phyloP scores from a whole-genome alignment of 83 land plant species.

The Diphasiastrum complanatum region DNA sequence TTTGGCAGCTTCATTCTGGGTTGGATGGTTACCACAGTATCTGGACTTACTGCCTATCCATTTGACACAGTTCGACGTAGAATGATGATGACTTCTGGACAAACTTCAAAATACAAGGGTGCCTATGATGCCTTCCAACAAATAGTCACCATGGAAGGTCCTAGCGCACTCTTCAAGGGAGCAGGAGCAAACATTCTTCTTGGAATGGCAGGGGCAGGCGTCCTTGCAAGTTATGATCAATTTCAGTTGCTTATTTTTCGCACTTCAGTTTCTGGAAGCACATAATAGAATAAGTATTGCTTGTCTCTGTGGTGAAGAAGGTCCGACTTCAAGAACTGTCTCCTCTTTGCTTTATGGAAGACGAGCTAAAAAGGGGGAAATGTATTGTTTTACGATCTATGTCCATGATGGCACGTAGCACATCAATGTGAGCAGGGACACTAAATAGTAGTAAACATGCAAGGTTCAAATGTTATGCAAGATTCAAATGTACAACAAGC shows the following conservation, averaged over 20 bases:
- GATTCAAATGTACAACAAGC: no score
- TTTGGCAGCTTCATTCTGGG: slow-evolving; percentile 67
- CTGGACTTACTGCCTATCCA: slow-evolving; percentile 68
- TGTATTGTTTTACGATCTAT: no score
- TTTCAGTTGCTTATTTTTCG: slow-evolving; percentile 30
- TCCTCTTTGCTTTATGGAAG: no score
- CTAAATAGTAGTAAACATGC: no score
- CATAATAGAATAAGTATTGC: no score
- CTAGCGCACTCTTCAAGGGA: slow-evolving; percentile 50
- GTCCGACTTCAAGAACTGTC: no score
- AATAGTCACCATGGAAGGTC: slow-evolving; percentile 54
- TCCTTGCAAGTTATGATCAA: slow-evolving; percentile 75
- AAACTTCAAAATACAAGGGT: slow-evolving; percentile 46
- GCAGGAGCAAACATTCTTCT: slow-evolving; percentile 66
- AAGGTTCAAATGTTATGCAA: no score
- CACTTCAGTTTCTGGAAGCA: no score
- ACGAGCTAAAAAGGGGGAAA: no score
- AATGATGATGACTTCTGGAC: slow-evolving; percentile 89
- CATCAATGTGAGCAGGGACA: no score
- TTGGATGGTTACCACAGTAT: slow-evolving; percentile 65
- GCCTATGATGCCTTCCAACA: slow-evolving; percentile 53
- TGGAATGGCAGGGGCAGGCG: slow-evolving; percentile 86
- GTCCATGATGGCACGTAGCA: no score
- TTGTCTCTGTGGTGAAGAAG: no score
- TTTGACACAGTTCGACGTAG: slow-evolving; percentile 76